phyloP scores from a whole-genome alignment of 2,329 filamentous ascomycete genomes.

The Byssochlamys sp. region DNA sequence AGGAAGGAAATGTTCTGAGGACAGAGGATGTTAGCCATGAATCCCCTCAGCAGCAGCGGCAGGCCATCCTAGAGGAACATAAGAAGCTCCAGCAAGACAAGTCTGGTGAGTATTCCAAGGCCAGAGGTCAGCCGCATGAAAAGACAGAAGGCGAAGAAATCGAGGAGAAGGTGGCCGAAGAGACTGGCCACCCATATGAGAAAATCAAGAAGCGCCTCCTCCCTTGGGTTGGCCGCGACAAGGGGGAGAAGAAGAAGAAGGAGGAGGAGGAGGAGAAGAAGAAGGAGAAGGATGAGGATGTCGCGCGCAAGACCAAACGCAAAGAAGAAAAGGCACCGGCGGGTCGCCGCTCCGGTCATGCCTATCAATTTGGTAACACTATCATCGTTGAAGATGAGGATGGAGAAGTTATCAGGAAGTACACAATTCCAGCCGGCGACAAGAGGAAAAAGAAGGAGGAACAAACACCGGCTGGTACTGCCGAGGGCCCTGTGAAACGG shows the following conservation, averaged over 20 bases:
- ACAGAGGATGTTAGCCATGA: conserved; percentile 45
- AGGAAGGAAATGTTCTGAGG: conserved; percentile 74
- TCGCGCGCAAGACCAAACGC: conserved; percentile 12
- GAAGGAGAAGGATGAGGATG: conserved; percentile 8
- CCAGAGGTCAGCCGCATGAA: conserved; percentile 34
- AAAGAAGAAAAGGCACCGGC: conserved; percentile 23
- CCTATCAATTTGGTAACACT: conserved; percentile 61
- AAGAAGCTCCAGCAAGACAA: conserved; percentile 45
- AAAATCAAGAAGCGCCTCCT: conserved; percentile 40
- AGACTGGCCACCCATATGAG: conserved; percentile 23
- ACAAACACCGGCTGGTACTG: conserved; percentile 13
- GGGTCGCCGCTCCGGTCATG: conserved; percentile 48
- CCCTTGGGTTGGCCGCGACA: conserved; percentile 30
- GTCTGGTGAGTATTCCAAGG: conserved; percentile 37
- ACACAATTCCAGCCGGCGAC: conserved; percentile 48
- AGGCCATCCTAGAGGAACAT: conserved; percentile 46
- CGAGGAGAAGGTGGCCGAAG: conserved; percentile 27
- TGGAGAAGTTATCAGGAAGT: conserved; percentile 60
- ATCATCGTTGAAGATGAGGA: conserved; percentile 62
- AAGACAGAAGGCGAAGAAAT: conserved; percentile 37
- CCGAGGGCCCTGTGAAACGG: conserved; percentile 37
- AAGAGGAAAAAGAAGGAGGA: conserved; percentile 11
- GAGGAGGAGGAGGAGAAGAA: conserved; percentile 17
- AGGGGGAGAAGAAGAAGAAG: conserved; percentile 30
- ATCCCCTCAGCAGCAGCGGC: conserved; percentile 50